Percentiles rank a stretch among this genome's conserved stretches.
phyloP scores from a whole-genome alignment of 192 early-diverging fungal species.

The Backusella sp. region DNA sequence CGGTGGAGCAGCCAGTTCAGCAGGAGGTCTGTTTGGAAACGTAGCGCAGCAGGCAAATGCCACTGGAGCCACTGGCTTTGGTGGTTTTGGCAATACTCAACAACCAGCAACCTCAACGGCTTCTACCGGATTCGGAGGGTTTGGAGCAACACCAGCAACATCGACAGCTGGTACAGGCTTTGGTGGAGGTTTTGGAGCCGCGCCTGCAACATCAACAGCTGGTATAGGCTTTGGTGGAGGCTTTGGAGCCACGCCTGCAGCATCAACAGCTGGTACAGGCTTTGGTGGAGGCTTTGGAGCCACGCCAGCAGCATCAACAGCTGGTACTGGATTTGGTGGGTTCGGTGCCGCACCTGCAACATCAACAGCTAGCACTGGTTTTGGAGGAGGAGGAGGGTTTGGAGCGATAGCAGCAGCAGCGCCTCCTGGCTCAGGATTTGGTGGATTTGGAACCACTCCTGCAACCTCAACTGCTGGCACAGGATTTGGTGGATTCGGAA shows the following conservation, averaged over 20 bases:
- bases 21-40: background rate
- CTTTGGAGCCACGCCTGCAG: background rate
- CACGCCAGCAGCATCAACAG: background rate
- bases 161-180: slow-evolving; percentile 4
- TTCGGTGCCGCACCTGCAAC: background rate
- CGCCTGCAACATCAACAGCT: background rate
- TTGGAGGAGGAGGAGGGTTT: background rate
- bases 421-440: slow-evolving; percentile 2
- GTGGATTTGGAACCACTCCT: background rate
- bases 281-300: background rate
- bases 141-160: background rate
- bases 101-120: background rate
- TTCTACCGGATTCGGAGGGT: slow-evolving; percentile 15
- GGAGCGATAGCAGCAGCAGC: background rate
- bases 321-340: background rate
- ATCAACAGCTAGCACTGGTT: background rate
- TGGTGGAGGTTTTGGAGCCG: background rate
- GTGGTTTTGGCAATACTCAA: background rate
- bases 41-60: background rate
- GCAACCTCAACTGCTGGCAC: background rate
- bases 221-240: background rate
- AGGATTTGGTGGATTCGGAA: slow-evolving; percentile 6
- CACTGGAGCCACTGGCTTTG: background rate
- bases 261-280: background rate
- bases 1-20: slow-evolving; percentile 1